Conservation (phyloP, 331 rosid genomes). For the Rosa hybrid region DNA sequence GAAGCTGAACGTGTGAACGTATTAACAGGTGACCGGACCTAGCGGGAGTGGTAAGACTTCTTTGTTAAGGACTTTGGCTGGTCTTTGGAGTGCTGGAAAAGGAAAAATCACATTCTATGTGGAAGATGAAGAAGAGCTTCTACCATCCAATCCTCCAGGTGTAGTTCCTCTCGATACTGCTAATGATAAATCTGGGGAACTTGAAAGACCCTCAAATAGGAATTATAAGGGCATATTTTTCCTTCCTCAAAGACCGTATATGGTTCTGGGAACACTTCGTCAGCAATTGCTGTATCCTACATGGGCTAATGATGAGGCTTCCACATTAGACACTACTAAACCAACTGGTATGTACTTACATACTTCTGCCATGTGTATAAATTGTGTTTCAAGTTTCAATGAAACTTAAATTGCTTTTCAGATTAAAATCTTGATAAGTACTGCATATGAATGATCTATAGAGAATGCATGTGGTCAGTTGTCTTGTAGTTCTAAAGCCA, state of each 20-base stretch:
- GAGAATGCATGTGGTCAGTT: not conserved
- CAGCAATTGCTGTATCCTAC: constrained; percentile 92
- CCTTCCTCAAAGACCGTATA: constrained; percentile 95
- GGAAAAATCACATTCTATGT: constrained; percentile 69
- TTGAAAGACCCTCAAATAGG: constrained; percentile 43
- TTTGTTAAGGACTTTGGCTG: constrained; percentile 86
- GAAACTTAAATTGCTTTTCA: not conserved
- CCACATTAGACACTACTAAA: constrained; percentile 35
- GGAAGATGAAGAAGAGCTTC: constrained; percentile 40
- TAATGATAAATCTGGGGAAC: constrained; percentile 26
- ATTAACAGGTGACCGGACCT: constrained; percentile 79
- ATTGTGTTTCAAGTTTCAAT: not conserved
- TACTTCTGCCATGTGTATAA: not conserved
- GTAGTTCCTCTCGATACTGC: constrained; percentile 27
- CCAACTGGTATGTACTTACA: constrained; percentile 38
- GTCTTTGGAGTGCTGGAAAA: constrained; percentile 82
- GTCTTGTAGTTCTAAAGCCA: not conserved
- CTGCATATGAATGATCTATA: not conserved
- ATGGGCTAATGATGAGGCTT: constrained; percentile 58
- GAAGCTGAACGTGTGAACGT: constrained; percentile 17
- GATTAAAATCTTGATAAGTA: not conserved
- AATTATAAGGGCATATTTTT: constrained; percentile 62
- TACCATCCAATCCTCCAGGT: constrained; percentile 40
- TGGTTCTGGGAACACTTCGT: constrained; percentile 95
- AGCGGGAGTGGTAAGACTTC: constrained; percentile 98